Base-by-base conservation (phyloP, 2,329 filamentous ascomycete genomes). In the Xylariaceae sp. region DNA sequence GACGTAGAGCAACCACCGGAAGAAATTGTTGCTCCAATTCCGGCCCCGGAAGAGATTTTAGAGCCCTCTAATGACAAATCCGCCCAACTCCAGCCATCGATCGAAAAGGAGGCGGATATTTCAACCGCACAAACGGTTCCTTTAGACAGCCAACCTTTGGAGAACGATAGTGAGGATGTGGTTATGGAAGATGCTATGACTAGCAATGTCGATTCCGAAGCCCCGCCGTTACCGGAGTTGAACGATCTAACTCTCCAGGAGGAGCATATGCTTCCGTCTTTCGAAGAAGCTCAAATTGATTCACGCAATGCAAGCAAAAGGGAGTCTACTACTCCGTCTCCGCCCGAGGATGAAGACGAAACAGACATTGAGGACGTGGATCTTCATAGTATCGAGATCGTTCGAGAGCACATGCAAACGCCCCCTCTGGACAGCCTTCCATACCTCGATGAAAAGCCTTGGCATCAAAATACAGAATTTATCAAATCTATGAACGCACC, bases 391-490 rank as follows among this genome's bases (percentile, higher is more conserved):
- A 67, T 78, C 22, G 76, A 78, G 39, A 70, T 72, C 5, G 74
- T 79, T 26, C 74, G 80, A 10, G 73, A 76, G 49, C 77, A 74
- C 53, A 78, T 80, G 68, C 67, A 70, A 19, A 84, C 81, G 1
- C 81, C 81, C 2, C 79, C 80, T 1, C 59, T 80, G 10, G 78
- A 83, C 10, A 77, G 74, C 39, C 68, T 84, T 2, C 81, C 81
- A 0, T 66, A 75, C 47, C 79, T 74, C 53, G 65, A 67, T 42
- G 70, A 71, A 41, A 70, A 71, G 30, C 68, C 75, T 0, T 83
- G 79, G 80, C 69, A 74, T 47, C 69, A 76, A 46, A 78, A 80
- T 59, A 64, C 68, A 45, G 68, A 71, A 26, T 76, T 79, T 30
- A 55, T 79, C 5, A 68, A 72, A 26, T 70, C 73, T 2, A 63